Base-by-base conservation (phyloP, 2,329 filamentous ascomycete species). In the Neonectria ditissima region DNA sequence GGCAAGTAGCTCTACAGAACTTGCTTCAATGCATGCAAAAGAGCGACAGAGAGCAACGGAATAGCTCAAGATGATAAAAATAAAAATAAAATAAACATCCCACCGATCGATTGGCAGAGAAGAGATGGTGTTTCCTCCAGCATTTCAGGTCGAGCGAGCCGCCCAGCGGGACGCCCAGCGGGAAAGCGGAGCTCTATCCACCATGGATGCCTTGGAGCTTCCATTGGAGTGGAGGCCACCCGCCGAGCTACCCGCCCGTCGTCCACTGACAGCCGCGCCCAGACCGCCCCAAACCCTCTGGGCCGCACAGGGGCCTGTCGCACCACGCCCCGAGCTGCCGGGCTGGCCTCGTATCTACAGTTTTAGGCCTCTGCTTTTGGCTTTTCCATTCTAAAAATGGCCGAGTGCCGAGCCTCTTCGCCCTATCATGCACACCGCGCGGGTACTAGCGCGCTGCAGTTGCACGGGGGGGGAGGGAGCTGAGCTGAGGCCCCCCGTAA, bases 231-330 rank as follows among this genome's bases (percentile, higher is more conserved):
- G 24, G 24, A 26, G 24, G 24, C 24, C 24, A 28, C n/a, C 37
- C 24, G 28, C 59, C 59, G 53, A 53, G 30, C 39, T 62, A 61
- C 45, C 59, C 59, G 59, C 52, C 32, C 32, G 32, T 16, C 32
- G 32, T 16, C 32, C 32, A 37, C 34, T 37, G 34, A n/a, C 34
- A 16, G 30, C 32, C 56, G 14, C 6, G 16, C 14, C 5, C 6
- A 30, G 28, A 30, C 44, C 37, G 44, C 44, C 52, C 24, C 24
- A 26, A 26, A 26, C 24, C 6, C 24, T 6, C 24, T 4, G 56
- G 51, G 51, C 43, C 43, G 30, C 50, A 28, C 69, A 72, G 70
- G 70, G 70, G 70, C 55, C 20, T 62, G 70, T 72, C 70, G 68
- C 70, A 72, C 70, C 62, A 26, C n/a, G n/a, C n/a, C n/a, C n/a